Conservation (phyloP, 352 stramenopile species). For the Phytophthora cryptogea region DNA sequence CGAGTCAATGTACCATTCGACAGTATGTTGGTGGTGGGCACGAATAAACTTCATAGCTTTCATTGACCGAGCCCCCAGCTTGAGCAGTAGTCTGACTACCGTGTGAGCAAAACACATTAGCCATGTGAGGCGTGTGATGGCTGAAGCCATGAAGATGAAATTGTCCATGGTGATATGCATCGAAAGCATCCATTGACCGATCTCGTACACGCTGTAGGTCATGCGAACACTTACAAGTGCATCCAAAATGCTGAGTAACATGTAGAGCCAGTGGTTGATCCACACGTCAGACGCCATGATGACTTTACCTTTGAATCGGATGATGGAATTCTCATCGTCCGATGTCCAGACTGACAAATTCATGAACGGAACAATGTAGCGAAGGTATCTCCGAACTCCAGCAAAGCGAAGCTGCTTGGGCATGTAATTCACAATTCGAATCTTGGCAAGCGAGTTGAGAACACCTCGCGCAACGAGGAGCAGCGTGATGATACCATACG, state of each 20-base stretch:
- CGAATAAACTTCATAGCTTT: constrained; percentile 43
- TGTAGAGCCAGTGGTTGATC: constrained; percentile 80
- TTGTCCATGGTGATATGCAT: constrained; percentile 52
- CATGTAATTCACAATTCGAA: constrained; percentile 46
- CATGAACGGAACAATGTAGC: constrained; percentile 59
- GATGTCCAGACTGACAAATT: constrained; percentile 35
- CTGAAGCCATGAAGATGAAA: constrained; percentile 59
- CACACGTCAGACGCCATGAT: constrained; percentile 65
- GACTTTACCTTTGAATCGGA: constrained; percentile 55
- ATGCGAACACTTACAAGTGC: constrained; percentile 45
- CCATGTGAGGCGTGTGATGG: constrained; percentile 59
- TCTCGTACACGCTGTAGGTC: constrained; percentile 50
- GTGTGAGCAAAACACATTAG: constrained; percentile 61
- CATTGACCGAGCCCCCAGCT: constrained; percentile 34
- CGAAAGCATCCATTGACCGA: constrained; percentile 65
- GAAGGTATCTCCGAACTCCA: constrained; percentile 29
- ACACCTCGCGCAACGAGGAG: constrained; percentile 55
- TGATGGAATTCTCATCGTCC: constrained; percentile 42
- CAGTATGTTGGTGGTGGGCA: constrained; percentile 22
- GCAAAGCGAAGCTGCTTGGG: constrained; percentile 43
- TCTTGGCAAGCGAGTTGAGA: constrained; percentile 48
- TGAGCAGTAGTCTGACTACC: constrained; percentile 30
- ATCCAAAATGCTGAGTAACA: constrained; percentile 58
- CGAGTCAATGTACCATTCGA: constrained; percentile 60
- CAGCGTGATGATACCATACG: constrained; percentile 57